Base-by-base conservation (phyloP, 164 flowering plant species). In the Stephania japonica region DNA sequence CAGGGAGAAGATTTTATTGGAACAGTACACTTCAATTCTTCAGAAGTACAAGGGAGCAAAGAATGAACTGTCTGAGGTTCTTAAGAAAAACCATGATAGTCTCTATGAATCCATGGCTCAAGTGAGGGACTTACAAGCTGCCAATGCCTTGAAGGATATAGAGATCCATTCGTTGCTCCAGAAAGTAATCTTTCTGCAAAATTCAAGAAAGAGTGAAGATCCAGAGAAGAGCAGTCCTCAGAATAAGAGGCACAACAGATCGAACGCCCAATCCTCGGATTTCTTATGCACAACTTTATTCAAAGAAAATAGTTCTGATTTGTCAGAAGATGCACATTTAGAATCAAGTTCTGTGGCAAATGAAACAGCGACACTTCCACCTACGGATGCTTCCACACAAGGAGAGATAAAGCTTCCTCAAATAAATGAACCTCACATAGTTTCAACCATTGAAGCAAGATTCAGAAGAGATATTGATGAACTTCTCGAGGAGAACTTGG, bases 401-500 rank as follows among this genome's bases (percentile, higher is more conserved):
- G 81, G 71, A 21, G 84, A 83, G 53, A 70, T 82, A 62, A 74
- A 79, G 72, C 42, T 70, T 42, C 68, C 77, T 56, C 67, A 75
- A 10, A 64, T 74, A 19, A 80, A 80, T 70, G 73, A 80, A 70
- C 65, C 77, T 53, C 73, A 61, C 25, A 5, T 61, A 1, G 72
- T 73, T 50, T 86, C 91, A 62, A 69, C 75, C 3, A 75, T 79
- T 24, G 93, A 87, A 77, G 87, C 86, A 61, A 85, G 78, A 47
- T 85, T 90, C 73, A 70, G 96, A 65, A 77, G 64, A 73, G 75
- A 78, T 70, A 89, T 90, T 14, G 96, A 90, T 67, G 87, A 80
- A 70, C 74, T 90, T 21, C 81, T 90, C 19, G 95, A 89, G 77
- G 86, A 86, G 77, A 90, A 89, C 80, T 77, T 87, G n/a, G 84